Evolutionary conservation across 2,329 filamentous ascomycete species (phyloP), one percentile per base, ranked within the genome.

Genomic region (Colletotrichum salicis): DNA sequence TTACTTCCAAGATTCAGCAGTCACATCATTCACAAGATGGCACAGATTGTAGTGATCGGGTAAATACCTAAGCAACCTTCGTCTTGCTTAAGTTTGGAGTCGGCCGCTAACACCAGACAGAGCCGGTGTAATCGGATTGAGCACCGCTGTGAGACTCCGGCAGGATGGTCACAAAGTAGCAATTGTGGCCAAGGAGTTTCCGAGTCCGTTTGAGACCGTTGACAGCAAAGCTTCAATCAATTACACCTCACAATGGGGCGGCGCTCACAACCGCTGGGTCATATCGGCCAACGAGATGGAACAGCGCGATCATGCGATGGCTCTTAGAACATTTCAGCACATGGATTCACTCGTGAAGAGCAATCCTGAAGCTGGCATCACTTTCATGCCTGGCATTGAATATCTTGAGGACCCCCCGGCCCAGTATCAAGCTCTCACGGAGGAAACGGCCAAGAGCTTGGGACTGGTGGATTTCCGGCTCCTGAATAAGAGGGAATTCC

Each of bases 221-320:
- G 82, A 85, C 69, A 76, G 81, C 5, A 72, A 71, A 15, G 72
- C 79, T 1, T 78, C 82, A 67, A 84, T 87, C 76, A 84, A 89
- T 80, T 90, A 85, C 76, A 86, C 88, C 15, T 89, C 88, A 35
- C 87, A 87, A 63, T 89, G 87, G 87, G 88, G 84, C 45, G 88
- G 88, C 12, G 87, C 88, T 2, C 87, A 90, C 76, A 87, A 88
- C 74, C 83, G 87, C 52, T 87, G 84, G 75, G 83, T 83, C 48
- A 76, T 76, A 10, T 66, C 78, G 10, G 73, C 77, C 6, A 76
- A 79, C 41, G 76, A 77, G 13, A 60, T 74, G 5, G 79, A 80
- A 51, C 77, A 77, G 63, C 79, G 82, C 37, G 86, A 88, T 71
- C 85, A 87, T 73, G 77, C 66, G 48, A 80, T 86, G 75, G 80